Evolutionary conservation across 805 yeast genomes (phyloP), one percentile per base, ranked within the genome.

Genomic region (Saccharomyces kudriavzevii): DNA sequence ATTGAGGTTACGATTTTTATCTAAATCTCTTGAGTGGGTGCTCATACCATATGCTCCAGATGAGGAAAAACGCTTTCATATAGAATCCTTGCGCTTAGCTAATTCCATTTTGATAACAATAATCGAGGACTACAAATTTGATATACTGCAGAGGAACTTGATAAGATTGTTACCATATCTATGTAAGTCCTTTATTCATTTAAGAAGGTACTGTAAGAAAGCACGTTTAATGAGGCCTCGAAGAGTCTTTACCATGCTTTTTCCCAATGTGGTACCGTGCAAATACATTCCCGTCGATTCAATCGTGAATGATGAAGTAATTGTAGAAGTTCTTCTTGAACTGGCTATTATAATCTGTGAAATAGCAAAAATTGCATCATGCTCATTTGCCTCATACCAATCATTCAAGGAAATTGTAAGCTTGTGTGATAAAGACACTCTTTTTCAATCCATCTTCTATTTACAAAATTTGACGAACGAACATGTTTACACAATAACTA

Each of bases 301-400:
- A 0, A 74, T 83, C 47, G 86, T 87, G 20, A 80, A 82, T 57
- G 87, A 84, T 56, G 87, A 83, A 58, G 72, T 77, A 1, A 74
- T 86, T 53, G 88, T 83, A 27, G 97, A 89, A 65, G 74, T 85
- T 2, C 70, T 89, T 52, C 71, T 87, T 45, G 97, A 89, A 64
- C 65, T 88, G 49, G 74, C 85, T 5, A 77, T 84, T 14, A 72
- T 86, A n/a, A 78, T 83, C 52, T 74, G 83, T 14, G 79, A 73
- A 60, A 69, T 84, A 26, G 71, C 84, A 14, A 79, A 78, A 60
- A 74, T 81, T 54, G 80, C 80, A 6, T 74, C 72, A 55, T 60
- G 56, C 5, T 63, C 75, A 3, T 68, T 68, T 43, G 72, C 77
- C 4, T 73, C 74, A 0, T 62, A 71, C 1, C 70, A 74, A 27